Evolutionary conservation across 1,284 basidiomycete species (phyloP), one percentile per base, ranked within the genome.

Genomic region (Chalciporus sp.): DNA sequence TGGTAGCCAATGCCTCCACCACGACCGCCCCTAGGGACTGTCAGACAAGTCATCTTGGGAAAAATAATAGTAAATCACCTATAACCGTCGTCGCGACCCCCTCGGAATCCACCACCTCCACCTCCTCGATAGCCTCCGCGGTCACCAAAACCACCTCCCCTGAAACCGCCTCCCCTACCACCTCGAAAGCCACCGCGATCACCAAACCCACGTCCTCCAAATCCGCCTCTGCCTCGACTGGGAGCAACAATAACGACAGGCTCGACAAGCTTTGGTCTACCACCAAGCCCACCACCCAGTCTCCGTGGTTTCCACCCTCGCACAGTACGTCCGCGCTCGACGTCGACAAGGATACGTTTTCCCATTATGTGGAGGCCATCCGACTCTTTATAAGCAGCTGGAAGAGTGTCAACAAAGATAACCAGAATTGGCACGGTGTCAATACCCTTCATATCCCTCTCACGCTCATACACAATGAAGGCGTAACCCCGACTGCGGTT

Each of bases 301-400:
- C 95, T 85, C 56, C 92, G 89, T 6, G 97, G 97, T 69, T 98
- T 98, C 97, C 97, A 99, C 7, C 95, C 97, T 59, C 96, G 88
- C 27, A 99, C 97, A 1, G 97, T 99, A 47, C 96, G 86, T 7
- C 97, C 97, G 42, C 97, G 88, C 74, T 99, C 97, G 50, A 99
- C 96, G 69, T 99, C 97, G 49, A 99, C 96, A 41, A 98, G 80
- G 57, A 98, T 94, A 58, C 92, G 82, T 69, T 97, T 95, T 65
- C 94, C 94, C 80, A 94, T 90, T 63, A 99, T 94, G 58, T 94
- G 91, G 45, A 99, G 82, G 14, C 95, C 94, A 66, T 99, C 96
- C n/a, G 95, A 97, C 70, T 99, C 96, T 76, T 98, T 99, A 82
- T 98, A 99, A 10, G 96, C 97, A 58, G 95, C 96, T 96, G 59